Percentiles rank a stretch among this genome's conserved stretches.
Evolutionary conservation across 371 early-diverging fungal species (phyloP).

Genomic region (Rhizopus delemar): DNA sequence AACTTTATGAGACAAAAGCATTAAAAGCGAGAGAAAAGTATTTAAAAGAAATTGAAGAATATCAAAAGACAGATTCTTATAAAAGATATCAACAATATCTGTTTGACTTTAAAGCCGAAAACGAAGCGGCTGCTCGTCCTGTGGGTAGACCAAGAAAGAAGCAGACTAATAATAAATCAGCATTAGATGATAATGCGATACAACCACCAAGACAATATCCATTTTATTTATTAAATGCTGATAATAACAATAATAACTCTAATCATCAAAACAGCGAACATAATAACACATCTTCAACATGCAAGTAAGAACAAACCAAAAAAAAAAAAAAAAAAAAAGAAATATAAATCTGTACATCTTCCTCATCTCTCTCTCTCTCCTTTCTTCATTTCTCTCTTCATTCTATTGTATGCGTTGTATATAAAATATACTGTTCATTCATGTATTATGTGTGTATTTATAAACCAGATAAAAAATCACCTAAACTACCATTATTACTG

Average conservation of each 20-base stretch:
- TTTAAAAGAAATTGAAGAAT: slow-evolving; percentile 30
- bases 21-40: slow-evolving; percentile 41
- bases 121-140: slow-evolving; percentile 47
- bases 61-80: slow-evolving; percentile 44
- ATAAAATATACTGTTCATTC: background rate
- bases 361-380: too few relatives aligned
- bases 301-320: background rate
- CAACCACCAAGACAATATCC: slow-evolving; percentile 25
- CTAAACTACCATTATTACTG: background rate
- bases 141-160: slow-evolving; percentile 38
- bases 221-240: slow-evolving; percentile 26
- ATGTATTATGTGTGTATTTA: background rate
- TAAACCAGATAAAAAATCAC: slow-evolving; percentile 6
- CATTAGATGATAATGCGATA: background rate
- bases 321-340: too few relatives aligned
- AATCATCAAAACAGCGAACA: background rate
- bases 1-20: slow-evolving; percentile 35
- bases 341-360: background rate
- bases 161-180: slow-evolving; percentile 3
- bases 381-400: too few relatives aligned
- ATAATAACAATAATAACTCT: slow-evolving; percentile 1
- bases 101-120: slow-evolving; percentile 42
- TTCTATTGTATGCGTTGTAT: background rate
- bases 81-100: slow-evolving; percentile 49
- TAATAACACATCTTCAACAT: slow-evolving; percentile 2